phyloP scores from a whole-genome alignment of 805 yeast species.

The Metschnikowia matae region DNA sequence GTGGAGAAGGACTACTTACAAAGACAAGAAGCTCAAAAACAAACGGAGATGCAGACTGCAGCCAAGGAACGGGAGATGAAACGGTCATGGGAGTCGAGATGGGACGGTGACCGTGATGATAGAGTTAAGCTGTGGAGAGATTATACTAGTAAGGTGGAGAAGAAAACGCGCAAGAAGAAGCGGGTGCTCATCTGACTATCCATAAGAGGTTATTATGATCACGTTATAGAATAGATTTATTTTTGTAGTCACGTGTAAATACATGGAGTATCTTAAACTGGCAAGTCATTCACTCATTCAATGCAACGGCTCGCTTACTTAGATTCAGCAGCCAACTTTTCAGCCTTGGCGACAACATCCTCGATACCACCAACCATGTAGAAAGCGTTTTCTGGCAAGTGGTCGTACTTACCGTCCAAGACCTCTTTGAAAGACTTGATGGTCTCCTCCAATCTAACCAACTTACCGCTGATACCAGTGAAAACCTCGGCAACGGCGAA shows the following conservation, averaged over 20 bases:
- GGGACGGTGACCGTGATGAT: constrained; percentile 60
- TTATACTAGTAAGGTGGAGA: constrained; percentile 41
- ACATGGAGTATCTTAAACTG: constrained; percentile 17
- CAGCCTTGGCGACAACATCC: constrained; percentile 98
- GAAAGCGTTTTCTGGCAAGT: constrained; percentile 98
- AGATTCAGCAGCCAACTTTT: constrained; percentile 94
- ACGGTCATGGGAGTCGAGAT: constrained; percentile 36
- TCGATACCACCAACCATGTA: constrained; percentile 99
- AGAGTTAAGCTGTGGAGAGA: constrained; percentile 60
- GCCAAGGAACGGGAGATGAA: constrained; percentile 30
- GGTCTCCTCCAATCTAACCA: constrained; percentile 96
- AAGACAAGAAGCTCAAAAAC: constrained; percentile 24
- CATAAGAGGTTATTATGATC: not conserved
- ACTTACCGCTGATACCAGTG: constrained; percentile 98
- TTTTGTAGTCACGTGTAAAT: constrained; percentile 17
- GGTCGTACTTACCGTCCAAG: constrained; percentile 97
- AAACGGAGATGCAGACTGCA: constrained; percentile 28
- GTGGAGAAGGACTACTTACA: constrained; percentile 25
- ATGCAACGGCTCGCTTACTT: constrained; percentile 42
- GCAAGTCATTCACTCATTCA: constrained; percentile 21
- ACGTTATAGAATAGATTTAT: constrained; percentile 15
- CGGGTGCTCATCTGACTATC: constrained; percentile 24
- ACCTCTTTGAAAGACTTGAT: constrained; percentile 93
- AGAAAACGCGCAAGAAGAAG: constrained; percentile 43
- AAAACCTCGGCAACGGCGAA: constrained; percentile 99